Evolutionary conservation across 2,329 filamentous ascomycete genomes (phyloP).

Genomic region (Pseudogymnoascus sp.): DNA sequence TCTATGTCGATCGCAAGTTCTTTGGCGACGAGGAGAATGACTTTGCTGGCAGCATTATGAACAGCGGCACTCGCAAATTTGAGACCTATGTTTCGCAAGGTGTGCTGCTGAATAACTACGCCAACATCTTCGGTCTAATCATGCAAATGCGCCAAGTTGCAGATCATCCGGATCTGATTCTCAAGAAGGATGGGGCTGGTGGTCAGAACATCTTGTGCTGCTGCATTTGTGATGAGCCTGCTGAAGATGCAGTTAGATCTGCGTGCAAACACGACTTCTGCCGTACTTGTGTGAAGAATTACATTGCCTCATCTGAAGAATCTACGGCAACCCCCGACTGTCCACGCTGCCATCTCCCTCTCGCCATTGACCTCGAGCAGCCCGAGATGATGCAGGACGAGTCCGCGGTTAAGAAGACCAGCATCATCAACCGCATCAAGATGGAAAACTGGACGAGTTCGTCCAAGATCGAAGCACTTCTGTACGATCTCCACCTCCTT

Average conservation of each 20-base stretch:
- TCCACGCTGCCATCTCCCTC: constrained; percentile 81
- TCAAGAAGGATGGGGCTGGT: constrained; percentile 79
- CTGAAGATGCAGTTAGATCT: constrained; percentile 89
- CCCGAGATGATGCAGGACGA: constrained; percentile 92
- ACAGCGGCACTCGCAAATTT: constrained; percentile 77
- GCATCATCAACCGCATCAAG: constrained; percentile 96
- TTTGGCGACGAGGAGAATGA: constrained; percentile 96
- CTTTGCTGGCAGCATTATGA: constrained; percentile 94
- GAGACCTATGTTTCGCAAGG: constrained; percentile 93
- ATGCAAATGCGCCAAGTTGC: constrained; percentile 99
- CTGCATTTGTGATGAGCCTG: constrained; percentile 91
- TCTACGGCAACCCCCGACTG: constrained; percentile 60
- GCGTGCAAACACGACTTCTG: constrained; percentile 92
- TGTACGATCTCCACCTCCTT: constrained; percentile 88
- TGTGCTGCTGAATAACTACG: constrained; percentile 94
- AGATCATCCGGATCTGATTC: constrained; percentile 87
- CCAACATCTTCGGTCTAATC: constrained; percentile 97
- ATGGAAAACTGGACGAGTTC: constrained; percentile 99
- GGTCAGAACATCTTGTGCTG: constrained; percentile 89
- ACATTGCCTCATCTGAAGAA: constrained; percentile 69
- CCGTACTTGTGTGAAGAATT: constrained; percentile 70
- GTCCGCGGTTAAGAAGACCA: constrained; percentile 79
- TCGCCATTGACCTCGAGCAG: constrained; percentile 89
- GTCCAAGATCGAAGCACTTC: constrained; percentile 93
- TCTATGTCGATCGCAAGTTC: constrained; percentile 87